Evolutionary conservation across 306 rosid genomes (phyloP), one percentile per base, ranked within the genome.

Genomic region (Ammopiptanthus mongolicus): DNA sequence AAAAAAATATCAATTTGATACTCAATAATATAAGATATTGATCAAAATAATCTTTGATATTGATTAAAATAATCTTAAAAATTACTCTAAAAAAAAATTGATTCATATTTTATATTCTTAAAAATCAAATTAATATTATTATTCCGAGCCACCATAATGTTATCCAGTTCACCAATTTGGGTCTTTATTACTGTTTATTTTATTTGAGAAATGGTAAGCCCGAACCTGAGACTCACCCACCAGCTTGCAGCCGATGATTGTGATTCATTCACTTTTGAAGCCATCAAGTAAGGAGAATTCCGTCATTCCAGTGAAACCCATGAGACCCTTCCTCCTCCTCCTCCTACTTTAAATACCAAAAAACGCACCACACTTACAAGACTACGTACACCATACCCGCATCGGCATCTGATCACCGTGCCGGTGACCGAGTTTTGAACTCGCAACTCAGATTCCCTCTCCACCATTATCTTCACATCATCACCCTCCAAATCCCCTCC

Each of bases 391-490:
- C 69, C 37, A 48, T 37, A 33, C 18, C 47, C n/a, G 23, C 65
- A 33, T 58, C 77, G 3, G 29, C n/a, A 21, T 57, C 63, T 4
- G 1, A 47, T 47, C 47, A 12, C 77, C 76, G 25, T 8, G 56
- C 76, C 68, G 70, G 78, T 6, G 42, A 75, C 64, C 31, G 78
- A 75, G 84, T 86, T 57, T 70, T 82, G 4, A 51, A 63, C 85
- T 68, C 78, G 69, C 8, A 81, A 76, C 78, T 63, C 58, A 34
- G n/a, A 23, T 11, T 63, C 63, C 39, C 6, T 14, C 41, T 21
- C 4, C 14, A 52, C 14, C 6, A 25, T 5, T 1, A 4, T 11
- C 18, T 10, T 4, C 28, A 11, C 5, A 44, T 15, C 39, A 31
- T 8, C 14, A 58, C 3, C 15, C 5, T 14, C 69, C 61, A 47